phyloP scores from a whole-genome alignment of 805 yeast genomes.

The Metschnikowia reukaufii region DNA sequence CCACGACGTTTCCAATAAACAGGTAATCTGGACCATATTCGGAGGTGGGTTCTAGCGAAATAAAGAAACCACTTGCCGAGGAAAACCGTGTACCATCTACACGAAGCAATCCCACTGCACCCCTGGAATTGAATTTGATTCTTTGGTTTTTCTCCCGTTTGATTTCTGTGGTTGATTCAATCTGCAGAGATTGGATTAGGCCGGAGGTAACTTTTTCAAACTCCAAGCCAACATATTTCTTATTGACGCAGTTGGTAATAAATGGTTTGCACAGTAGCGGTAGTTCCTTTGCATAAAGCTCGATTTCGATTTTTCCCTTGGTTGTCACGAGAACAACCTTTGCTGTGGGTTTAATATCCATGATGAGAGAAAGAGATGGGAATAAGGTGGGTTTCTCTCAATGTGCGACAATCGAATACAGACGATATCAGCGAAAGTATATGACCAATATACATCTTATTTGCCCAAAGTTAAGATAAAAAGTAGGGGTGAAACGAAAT shows the following conservation, averaged over 20 bases:
- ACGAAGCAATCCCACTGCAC: slow-evolving; percentile 53
- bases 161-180: slow-evolving; percentile 12
- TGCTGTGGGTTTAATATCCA: slow-evolving; percentile 60
- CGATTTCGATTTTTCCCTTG: slow-evolving; percentile 59
- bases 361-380: not conserved
- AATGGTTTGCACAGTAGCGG: slow-evolving; percentile 51
- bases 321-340: slow-evolving; percentile 55
- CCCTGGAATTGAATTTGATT: slow-evolving; percentile 50
- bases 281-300: slow-evolving; percentile 67
- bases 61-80: slow-evolving; percentile 30
- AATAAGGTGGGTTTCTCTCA: too few relatives aligned
- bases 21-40: slow-evolving; percentile 42
- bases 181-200: slow-evolving; percentile 18
- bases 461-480: too few relatives aligned
- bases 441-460: too few relatives aligned
- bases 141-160: slow-evolving; percentile 51
- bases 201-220: slow-evolving; percentile 43
- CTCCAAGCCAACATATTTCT: slow-evolving; percentile 38
- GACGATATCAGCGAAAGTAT: too few relatives aligned
- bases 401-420: too few relatives aligned
- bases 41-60: slow-evolving; percentile 47
- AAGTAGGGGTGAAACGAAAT: too few relatives aligned
- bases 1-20: slow-evolving; percentile 59
- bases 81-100: slow-evolving; percentile 15
- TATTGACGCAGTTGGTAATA: slow-evolving; percentile 48